These are phyloP conservation scores for Zymoseptoria tritici DNA, from an alignment of 2,329 filamentous ascomycete species.

Conservation along the genomic window DNA sequence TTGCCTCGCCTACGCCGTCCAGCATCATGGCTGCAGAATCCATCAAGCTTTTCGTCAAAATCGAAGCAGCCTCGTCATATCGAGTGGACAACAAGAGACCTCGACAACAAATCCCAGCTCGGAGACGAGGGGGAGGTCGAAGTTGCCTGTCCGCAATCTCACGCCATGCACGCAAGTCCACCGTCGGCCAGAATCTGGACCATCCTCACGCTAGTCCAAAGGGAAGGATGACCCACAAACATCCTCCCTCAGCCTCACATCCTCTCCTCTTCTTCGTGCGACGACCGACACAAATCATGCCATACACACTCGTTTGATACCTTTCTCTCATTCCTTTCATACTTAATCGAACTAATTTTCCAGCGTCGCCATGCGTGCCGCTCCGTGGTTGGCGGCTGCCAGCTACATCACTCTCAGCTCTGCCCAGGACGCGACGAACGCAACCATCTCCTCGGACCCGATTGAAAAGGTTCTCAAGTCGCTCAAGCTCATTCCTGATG, in stretches of 20 bases:
- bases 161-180: background rate
- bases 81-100: background rate
- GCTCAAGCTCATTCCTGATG: constrained; percentile 9
- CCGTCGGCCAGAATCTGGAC: background rate
- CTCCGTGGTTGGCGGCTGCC: background rate
- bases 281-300: background rate
- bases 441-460: constrained; percentile 1
- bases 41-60: background rate
- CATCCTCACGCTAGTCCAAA: background rate
- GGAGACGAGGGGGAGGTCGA: background rate
- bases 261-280: background rate
- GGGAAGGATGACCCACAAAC: background rate
- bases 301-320: background rate
- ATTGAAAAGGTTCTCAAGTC: constrained; percentile 7
- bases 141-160: background rate
- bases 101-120: background rate
- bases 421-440: background rate
- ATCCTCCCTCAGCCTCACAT: background rate
- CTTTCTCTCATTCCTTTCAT: background rate
- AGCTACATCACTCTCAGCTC: background rate
- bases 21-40: background rate
- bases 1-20: background rate
- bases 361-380: background rate
- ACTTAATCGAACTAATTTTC: background rate
- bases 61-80: background rate